phyloP scores from a whole-genome alignment of 2,329 filamentous ascomycete species.

The Scedosporium boydii region DNA sequence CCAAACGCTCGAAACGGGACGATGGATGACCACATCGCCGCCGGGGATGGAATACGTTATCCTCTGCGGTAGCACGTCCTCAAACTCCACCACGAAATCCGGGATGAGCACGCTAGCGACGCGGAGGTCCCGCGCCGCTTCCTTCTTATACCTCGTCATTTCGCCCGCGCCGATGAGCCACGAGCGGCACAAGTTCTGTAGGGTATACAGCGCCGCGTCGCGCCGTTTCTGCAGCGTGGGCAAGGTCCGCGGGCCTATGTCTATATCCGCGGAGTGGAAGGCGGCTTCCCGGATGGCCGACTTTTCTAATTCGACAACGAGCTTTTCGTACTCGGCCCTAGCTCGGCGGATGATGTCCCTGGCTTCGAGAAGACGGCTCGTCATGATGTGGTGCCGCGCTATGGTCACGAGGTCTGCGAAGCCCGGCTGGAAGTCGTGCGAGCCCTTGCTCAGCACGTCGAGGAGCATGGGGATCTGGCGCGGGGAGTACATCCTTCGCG shows the following conservation, averaged over 20 bases:
- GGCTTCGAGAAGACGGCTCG: not conserved
- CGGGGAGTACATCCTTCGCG: conserved; percentile 23
- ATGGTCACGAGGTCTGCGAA: conserved; percentile 43
- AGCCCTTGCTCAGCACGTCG: conserved; percentile 47
- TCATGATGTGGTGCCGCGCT: not conserved
- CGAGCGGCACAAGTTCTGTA: not conserved
- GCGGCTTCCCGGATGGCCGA: conserved; percentile 14
- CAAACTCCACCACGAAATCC: conserved; percentile 35
- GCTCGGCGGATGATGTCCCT: not conserved
- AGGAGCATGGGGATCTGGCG: conserved; percentile 44
- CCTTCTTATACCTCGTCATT: not conserved
- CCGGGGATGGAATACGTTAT: not conserved
- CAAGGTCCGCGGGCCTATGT: conserved; percentile 1
- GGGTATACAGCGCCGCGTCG: not conserved
- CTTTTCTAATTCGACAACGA: conserved; percentile 12
- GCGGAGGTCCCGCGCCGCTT: conserved; percentile 10
- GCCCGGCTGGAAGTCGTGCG: conserved; percentile 45
- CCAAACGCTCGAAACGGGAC: conserved; percentile 11
- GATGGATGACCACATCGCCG: not conserved
- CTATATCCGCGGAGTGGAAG: not conserved
- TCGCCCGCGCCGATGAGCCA: not conserved
- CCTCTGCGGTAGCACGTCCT: conserved; percentile 29
- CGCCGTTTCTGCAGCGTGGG: conserved; percentile 8
- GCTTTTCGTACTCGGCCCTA: conserved; percentile 14
- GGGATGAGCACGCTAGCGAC: conserved; percentile 23